A percentile compares a stretch with the other conserved stretches of the same genome.
Evolutionary conservation across 257 asterid species (phyloP).

Genomic region (Scutellaria galericulata): DNA sequence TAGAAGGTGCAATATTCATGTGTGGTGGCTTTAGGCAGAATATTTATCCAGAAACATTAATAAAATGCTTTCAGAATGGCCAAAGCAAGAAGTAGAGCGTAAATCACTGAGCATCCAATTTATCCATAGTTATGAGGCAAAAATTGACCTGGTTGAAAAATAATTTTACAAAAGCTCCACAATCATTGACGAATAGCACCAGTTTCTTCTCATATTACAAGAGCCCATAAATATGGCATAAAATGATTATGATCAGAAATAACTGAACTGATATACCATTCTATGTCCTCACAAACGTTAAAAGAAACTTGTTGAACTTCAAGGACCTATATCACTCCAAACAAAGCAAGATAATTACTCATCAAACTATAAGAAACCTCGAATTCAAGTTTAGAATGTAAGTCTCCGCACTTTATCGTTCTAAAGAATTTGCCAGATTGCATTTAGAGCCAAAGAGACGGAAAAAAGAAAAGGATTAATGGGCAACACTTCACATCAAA

Average conservation of each 20-base stretch:
- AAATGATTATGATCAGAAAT: background rate
- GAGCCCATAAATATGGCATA: too few species aligned
- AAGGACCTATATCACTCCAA: constrained; percentile 12
- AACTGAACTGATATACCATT: background rate
- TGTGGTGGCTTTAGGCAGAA: background rate
- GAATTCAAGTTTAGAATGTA: background rate
- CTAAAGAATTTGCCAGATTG: background rate
- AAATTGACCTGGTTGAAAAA: constrained; percentile 13
- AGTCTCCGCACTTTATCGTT: constrained; percentile 12
- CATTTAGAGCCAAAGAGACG: constrained; percentile 4
- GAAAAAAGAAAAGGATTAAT: constrained; percentile 11
- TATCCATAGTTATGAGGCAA: constrained; percentile 3
- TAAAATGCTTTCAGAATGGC: background rate
- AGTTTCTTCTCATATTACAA: too few species aligned
- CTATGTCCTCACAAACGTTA: constrained; percentile 15
- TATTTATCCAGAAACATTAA: background rate
- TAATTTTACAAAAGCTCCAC: constrained; percentile 13
- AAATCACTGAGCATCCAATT: constrained; percentile 23
- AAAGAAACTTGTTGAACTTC: constrained; percentile 18
- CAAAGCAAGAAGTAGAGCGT: background rate
- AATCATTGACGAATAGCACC: too few species aligned
- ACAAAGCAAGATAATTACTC: background rate
- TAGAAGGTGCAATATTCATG: constrained; percentile 27
- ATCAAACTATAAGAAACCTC: constrained; percentile 11
- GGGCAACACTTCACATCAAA: constrained; percentile 1